Evolutionary conservation across 139 green algal genomes (phyloP).

Genomic region (Closterium sp.): DNA sequence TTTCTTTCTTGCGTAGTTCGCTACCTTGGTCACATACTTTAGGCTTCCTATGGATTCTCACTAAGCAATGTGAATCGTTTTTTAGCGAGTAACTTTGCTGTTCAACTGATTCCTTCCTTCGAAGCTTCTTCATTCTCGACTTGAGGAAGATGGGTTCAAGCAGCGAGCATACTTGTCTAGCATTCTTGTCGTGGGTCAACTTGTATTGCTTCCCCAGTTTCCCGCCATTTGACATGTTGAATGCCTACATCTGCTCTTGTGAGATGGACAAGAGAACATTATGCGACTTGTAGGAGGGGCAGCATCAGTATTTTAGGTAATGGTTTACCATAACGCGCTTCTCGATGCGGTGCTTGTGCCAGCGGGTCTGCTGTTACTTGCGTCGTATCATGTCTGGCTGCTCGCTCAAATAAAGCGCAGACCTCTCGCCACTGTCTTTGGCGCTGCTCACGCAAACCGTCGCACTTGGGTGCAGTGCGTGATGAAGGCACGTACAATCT

Average conservation of each 20-base stretch:
- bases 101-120: too few species aligned
- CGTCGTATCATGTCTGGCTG: slow-evolving; percentile 9
- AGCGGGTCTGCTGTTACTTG: not conserved
- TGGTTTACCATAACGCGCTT: not conserved
- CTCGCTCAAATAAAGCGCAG: not conserved
- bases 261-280: not conserved
- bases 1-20: too few species aligned
- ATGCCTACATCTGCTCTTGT: not conserved
- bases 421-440: slow-evolving; percentile 1
- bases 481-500: not conserved
- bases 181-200: too few species aligned
- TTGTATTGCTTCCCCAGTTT: too few species aligned
- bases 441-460: not conserved
- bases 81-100: too few species aligned
- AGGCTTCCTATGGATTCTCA: too few species aligned
- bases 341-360: slow-evolving; percentile 11
- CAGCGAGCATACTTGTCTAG: too few species aligned
- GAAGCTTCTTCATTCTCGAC: too few species aligned
- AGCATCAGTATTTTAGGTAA: too few species aligned
- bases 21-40: too few species aligned
- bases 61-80: too few species aligned
- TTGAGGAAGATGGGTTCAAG: too few species aligned
- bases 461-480: slow-evolving; percentile 12
- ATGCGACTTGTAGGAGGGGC: not conserved
- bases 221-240: not conserved